These are phyloP conservation scores for Protomyces inundatus DNA, from an alignment of 1,139 yeast species.

Conservation along the genomic window DNA sequence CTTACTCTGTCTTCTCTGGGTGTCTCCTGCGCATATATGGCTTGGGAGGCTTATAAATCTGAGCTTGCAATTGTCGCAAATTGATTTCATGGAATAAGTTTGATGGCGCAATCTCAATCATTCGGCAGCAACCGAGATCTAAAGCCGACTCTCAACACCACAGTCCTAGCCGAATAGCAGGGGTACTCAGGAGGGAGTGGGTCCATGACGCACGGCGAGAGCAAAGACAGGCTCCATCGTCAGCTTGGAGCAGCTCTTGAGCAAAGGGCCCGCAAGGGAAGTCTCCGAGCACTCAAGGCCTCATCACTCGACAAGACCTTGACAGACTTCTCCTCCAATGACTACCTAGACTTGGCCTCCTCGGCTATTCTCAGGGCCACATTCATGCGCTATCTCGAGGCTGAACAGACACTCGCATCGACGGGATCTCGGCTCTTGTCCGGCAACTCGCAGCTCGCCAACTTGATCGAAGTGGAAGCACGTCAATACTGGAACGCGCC, in stretches of 20 bases:
- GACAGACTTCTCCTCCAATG: slow-evolving; percentile 36
- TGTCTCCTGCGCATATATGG: too few species aligned
- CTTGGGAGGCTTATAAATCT: too few species aligned
- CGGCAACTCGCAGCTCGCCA: slow-evolving; percentile 34
- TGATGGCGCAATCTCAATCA: too few species aligned
- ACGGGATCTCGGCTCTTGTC: slow-evolving; percentile 37
- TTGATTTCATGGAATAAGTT: too few species aligned
- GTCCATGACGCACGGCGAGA: background rate
- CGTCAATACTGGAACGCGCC: slow-evolving; percentile 33
- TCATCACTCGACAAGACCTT: background rate
- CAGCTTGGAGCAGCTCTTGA: background rate
- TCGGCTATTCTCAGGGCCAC: background rate
- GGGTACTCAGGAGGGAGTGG: too few species aligned
- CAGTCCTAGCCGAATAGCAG: too few species aligned
- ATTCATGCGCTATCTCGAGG: background rate
- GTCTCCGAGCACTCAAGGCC: background rate
- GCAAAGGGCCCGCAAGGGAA: background rate
- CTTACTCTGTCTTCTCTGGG: too few species aligned
- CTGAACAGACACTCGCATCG: slow-evolving; percentile 31
- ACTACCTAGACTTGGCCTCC: slow-evolving; percentile 33
- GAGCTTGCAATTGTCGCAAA: too few species aligned
- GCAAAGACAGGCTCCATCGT: background rate
- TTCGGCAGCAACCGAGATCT: too few species aligned
- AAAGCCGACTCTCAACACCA: too few species aligned
- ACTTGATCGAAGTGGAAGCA: slow-evolving; percentile 33